Base-by-base conservation (phyloP, 176 grass and related monocot genomes). In the Hordeum marinum region DNA sequence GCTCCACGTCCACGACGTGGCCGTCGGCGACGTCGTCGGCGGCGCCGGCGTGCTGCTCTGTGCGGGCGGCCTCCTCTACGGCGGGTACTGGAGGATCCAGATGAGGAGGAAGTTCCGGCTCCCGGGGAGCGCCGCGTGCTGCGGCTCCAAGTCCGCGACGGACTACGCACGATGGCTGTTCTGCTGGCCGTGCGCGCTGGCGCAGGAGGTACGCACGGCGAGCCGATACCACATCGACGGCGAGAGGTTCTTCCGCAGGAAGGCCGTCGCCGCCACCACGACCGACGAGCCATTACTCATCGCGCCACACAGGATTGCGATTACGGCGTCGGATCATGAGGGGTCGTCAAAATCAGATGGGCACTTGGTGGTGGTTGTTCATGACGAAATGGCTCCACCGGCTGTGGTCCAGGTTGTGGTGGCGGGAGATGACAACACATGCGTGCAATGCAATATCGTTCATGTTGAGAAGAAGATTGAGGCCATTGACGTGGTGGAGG, bases 181-280 rank as follows among this genome's bases (percentile, higher is more conserved):
- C n/a, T 96, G 94, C 71, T 93, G 94, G 91, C 70, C 91, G 0
- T 96, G 84, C 83, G 86, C 94, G 37, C 77, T 93, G 24, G 91
- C 94, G 45, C 94, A 96, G 82, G 94, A 96, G 82, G 94, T 96
- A 45, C 87, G 94, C 68, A 96, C 91, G 2, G 91, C 84, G n/a
- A 96, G 57, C 35, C 72, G 9, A 4, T 96, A 93, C 80, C 55
- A 84, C 60, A 83, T 91, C 61, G 79, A 88, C 9, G 94, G 86
- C 65, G 94, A 86, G 21, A 87, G 27, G 21, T 82, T 96, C 25
- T 82, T 96, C 82, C 85, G 93, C 76, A 26, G 43, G 7, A 89
- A 89, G 55, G 8, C 63, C 3, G 6, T 4, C 8, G 72, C 70
- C 3, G 13, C 5, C 27, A 35, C 48, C 48, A 71, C 5, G 54